A percentile compares a stretch with the other conserved stretches of the same genome.
Conservation (phyloP, 2,329 filamentous ascomycete genomes). For the Exserohilum rostratum region DNA sequence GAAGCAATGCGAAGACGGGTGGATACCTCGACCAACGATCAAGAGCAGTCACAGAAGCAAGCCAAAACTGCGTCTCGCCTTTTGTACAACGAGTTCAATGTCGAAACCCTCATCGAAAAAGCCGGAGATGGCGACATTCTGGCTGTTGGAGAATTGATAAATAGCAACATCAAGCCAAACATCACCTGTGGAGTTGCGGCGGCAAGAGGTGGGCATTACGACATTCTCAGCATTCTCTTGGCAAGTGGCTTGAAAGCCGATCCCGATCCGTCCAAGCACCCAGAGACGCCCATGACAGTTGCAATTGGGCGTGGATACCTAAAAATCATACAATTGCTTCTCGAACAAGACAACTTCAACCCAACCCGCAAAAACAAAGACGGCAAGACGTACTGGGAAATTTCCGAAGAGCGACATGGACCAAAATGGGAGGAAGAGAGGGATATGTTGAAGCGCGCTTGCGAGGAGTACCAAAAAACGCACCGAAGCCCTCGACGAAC, state of each 20-base stretch:
- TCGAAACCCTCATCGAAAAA: slow-evolving; percentile 56
- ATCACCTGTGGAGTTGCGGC: slow-evolving; percentile 88
- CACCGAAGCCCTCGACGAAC: slow-evolving; percentile 44
- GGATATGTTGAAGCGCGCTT: slow-evolving; percentile 77
- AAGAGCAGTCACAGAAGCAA: slow-evolving; percentile 31
- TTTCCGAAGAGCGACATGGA: slow-evolving; percentile 80
- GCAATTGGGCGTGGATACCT: slow-evolving; percentile 89
- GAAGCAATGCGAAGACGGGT: slow-evolving; percentile 57
- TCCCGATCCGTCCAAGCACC: slow-evolving; percentile 75
- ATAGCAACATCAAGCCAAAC: slow-evolving; percentile 65
- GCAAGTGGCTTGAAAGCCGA: slow-evolving; percentile 55
- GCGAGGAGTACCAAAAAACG: slow-evolving; percentile 60
- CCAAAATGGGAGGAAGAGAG: slow-evolving; percentile 91
- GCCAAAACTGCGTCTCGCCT: slow-evolving; percentile 51
- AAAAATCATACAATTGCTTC: slow-evolving; percentile 79
- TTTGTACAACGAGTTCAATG: slow-evolving; percentile 57
- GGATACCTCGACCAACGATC: slow-evolving; percentile 57
- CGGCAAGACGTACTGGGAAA: slow-evolving; percentile 83
- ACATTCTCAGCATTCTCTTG: slow-evolving; percentile 76
- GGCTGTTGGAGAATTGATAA: slow-evolving; percentile 57
- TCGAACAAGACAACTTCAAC: slow-evolving; percentile 80
- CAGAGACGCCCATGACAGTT: slow-evolving; percentile 89
- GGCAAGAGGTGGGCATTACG: slow-evolving; percentile 87
- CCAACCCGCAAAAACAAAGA: slow-evolving; percentile 75
- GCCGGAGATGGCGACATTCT: slow-evolving; percentile 56